A percentile compares a stretch with the other conserved stretches of the same genome.
Evolutionary conservation across 2,329 filamentous ascomycete species (phyloP).

Genomic region (Emericellopsis atlantica): DNA sequence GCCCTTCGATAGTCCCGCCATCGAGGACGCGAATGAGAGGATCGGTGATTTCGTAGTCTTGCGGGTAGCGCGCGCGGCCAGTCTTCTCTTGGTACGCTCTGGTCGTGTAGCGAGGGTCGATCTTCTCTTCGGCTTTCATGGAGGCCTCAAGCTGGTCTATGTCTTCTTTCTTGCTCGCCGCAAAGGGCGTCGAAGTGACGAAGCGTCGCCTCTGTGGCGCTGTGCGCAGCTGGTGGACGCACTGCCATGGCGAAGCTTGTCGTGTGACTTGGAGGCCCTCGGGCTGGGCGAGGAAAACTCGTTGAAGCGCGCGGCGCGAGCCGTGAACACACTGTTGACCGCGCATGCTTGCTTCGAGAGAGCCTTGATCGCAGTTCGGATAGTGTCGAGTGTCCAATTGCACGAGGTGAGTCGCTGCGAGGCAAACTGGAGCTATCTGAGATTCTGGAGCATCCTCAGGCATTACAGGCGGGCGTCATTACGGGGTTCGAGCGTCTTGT

Average conservation of each 20-base stretch:
- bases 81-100: conserved; percentile 14
- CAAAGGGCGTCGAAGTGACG: background rate
- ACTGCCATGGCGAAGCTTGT: conserved; percentile 8
- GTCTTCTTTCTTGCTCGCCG: conserved; percentile 4
- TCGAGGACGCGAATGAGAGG: conserved; percentile 27
- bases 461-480: no score
- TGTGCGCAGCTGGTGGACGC: background rate
- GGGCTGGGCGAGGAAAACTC: conserved; percentile 29
- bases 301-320: conserved; percentile 30
- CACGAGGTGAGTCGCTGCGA: no score
- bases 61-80: conserved; percentile 23
- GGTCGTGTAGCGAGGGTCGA: conserved; percentile 22
- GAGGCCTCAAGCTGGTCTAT: background rate
- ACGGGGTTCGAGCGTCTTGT: no score
- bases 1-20: conserved; percentile 23
- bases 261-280: conserved; percentile 12
- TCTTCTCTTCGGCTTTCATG: conserved; percentile 4
- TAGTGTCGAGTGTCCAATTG: no score
- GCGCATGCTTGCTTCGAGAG: conserved; percentile 18
- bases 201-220: conserved; percentile 8
- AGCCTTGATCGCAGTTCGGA: no score
- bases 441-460: no score
- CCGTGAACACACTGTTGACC: conserved; percentile 25
- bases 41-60: conserved; percentile 31
- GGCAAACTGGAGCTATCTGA: no score